phyloP scores from a whole-genome alignment of 2,329 filamentous ascomycete genomes.

The Aureobasidium uvarum region DNA sequence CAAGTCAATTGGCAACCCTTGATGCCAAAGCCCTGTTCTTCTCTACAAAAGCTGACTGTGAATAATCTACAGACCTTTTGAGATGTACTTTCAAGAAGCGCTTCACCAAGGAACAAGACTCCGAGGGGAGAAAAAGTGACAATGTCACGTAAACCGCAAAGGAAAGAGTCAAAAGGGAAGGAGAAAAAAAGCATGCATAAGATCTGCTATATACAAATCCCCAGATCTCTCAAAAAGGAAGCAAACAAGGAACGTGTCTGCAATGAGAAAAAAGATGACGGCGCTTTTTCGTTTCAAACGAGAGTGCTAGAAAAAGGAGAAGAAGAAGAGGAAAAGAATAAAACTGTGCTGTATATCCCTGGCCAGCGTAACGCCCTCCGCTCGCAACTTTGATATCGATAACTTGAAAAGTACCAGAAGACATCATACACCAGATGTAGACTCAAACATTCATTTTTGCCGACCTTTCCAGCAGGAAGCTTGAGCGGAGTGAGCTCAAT shows the following conservation, averaged over 20 bases:
- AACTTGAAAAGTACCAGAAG: background rate
- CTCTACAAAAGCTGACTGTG: background rate
- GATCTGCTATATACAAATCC: conserved; percentile 15
- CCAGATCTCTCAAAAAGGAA: too few species aligned
- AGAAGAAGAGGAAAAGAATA: background rate
- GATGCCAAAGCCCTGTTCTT: too few species aligned
- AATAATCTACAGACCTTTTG: background rate
- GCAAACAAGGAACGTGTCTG: too few species aligned
- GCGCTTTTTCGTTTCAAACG: conserved; percentile 6
- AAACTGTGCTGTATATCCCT: background rate
- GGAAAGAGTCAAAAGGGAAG: background rate
- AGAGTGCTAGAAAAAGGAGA: background rate
- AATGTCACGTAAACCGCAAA: too few species aligned
- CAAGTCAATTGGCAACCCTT: too few species aligned
- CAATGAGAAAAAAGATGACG: too few species aligned
- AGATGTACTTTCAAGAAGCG: background rate
- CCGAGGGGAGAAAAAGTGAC: background rate
- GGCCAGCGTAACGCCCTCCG: background rate
- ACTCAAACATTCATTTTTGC: background rate
- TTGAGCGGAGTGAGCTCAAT: too few species aligned
- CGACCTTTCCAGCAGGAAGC: too few species aligned
- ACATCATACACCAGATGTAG: conserved; percentile 1
- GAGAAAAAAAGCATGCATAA: background rate
- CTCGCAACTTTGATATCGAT: background rate
- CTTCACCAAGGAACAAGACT: background rate